Percentiles rank a stretch among this genome's conserved stretches.
Conservation (phyloP, 2,329 filamentous ascomycete genomes). For the Plectosphaerella cucumerina region DNA sequence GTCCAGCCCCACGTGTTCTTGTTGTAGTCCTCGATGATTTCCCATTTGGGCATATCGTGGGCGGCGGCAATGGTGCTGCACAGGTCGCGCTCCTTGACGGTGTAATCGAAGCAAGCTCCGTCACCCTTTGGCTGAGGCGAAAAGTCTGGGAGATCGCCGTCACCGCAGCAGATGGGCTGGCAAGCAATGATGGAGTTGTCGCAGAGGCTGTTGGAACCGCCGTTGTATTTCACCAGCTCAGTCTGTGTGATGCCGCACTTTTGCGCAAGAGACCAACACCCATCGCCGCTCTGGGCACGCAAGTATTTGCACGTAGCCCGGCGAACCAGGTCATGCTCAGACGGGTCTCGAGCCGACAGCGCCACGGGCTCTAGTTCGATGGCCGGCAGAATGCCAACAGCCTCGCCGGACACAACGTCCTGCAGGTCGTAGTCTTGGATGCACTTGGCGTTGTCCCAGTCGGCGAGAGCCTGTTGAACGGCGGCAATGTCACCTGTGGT, state of each 20-base stretch:
- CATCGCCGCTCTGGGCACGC: constrained; percentile 28
- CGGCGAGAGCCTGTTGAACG: constrained; percentile 18
- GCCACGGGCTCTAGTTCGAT: too few relatives aligned
- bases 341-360: neutral
- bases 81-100: constrained; percentile 24
- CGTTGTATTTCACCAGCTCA: constrained; percentile 35
- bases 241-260: constrained; percentile 31
- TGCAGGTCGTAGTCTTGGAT: neutral
- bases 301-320: constrained; percentile 16
- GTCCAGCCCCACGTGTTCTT: constrained; percentile 33
- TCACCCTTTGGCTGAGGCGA: constrained; percentile 23
- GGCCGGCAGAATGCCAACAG: neutral
- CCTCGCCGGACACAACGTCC: neutral
- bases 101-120: constrained; percentile 31
- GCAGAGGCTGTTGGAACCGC: constrained; percentile 16
- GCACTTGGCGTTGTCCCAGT: constrained; percentile 10
- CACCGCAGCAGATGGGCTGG: constrained; percentile 32
- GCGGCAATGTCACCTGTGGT: constrained; percentile 17
- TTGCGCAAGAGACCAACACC: constrained; percentile 29
- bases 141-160: constrained; percentile 15
- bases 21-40: constrained; percentile 31
- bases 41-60: constrained; percentile 25
- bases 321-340: neutral
- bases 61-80: constrained; percentile 27
- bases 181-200: too few relatives aligned